These are phyloP conservation scores for Cyberlindnera mycetangii DNA, from an alignment of 805 yeast genomes.

Conservation along the genomic window DNA sequence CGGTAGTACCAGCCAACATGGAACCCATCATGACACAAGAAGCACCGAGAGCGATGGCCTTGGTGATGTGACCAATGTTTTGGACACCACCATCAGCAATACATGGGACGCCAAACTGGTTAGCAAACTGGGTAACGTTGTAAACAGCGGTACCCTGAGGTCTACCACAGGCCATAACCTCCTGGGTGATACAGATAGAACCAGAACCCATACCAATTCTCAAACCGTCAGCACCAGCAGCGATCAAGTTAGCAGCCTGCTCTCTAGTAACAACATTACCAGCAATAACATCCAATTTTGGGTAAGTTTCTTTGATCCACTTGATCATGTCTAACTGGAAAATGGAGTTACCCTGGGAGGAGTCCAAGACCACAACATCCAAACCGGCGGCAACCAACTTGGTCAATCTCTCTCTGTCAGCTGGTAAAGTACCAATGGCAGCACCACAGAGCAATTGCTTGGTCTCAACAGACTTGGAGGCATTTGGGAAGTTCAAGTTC, in stretches of 20 bases:
- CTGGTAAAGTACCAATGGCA: slow-evolving; percentile 90
- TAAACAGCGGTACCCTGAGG: slow-evolving; percentile 99
- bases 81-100: slow-evolving; percentile 99
- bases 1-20: slow-evolving; percentile 96
- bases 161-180: slow-evolving; percentile 99
- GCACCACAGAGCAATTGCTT: slow-evolving; percentile 99
- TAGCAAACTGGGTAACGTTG: slow-evolving; percentile 90
- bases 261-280: slow-evolving; percentile 99
- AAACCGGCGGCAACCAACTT: slow-evolving; percentile 93
- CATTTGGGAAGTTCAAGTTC: slow-evolving; percentile 89
- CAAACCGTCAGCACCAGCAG: slow-evolving; percentile 96
- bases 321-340: slow-evolving; percentile 93
- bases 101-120: slow-evolving; percentile 95
- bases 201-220: slow-evolving; percentile 99
- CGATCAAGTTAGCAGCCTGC: slow-evolving; percentile 93
- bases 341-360: slow-evolving; percentile 95
- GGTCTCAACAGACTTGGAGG: slow-evolving; percentile 88
- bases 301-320: slow-evolving; percentile 80
- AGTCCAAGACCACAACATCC: slow-evolving; percentile 93
- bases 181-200: slow-evolving; percentile 98
- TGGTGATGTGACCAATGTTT: slow-evolving; percentile 97
- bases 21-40: slow-evolving; percentile 99
- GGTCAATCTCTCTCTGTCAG: slow-evolving; percentile 80
- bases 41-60: slow-evolving; percentile 96
- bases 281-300: slow-evolving; percentile 85